Percentiles rank a stretch among this genome's conserved stretches.
Evolutionary conservation across 495 filamentous ascomycete species (phyloP).

Genomic region (Aspergillus sparsus): DNA sequence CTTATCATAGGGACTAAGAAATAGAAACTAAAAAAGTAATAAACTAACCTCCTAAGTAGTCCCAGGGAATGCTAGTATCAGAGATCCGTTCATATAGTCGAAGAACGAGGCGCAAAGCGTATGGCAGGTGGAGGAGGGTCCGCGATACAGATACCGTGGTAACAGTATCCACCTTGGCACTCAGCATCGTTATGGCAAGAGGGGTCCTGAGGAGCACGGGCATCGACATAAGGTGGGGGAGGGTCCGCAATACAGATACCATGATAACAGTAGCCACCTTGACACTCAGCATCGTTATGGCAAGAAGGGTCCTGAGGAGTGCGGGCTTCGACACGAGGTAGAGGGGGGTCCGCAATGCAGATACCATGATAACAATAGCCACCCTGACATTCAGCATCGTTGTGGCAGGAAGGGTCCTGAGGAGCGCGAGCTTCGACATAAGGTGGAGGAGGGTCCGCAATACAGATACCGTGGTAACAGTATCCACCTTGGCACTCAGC

Average conservation of each 20-base stretch:
- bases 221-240: neutral
- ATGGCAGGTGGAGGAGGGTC: slow-evolving; percentile 1
- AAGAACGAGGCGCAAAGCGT: too few relatives aligned
- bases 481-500: neutral
- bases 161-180: slow-evolving; percentile 5
- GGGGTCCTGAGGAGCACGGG: neutral
- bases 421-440: neutral
- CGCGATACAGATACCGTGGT: slow-evolving; percentile 8
- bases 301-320: slow-evolving; percentile 4
- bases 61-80: too few relatives aligned
- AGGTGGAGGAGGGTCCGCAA: neutral
- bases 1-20: too few relatives aligned
- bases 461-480: slow-evolving; percentile 4
- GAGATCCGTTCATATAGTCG: too few relatives aligned
- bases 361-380: slow-evolving; percentile 13
- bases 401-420: slow-evolving; percentile 7
- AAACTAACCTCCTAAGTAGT: too few relatives aligned
- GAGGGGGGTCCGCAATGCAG: slow-evolving; percentile 8
- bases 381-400: slow-evolving; percentile 1
- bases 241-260: slow-evolving; percentile 12
- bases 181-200: slow-evolving; percentile 3
- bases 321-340: neutral
- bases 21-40: too few relatives aligned
- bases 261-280: slow-evolving; percentile 4
- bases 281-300: slow-evolving; percentile 4